Base-by-base conservation (phyloP, 768 basidiomycete genomes). In the Mycena floridula region DNA sequence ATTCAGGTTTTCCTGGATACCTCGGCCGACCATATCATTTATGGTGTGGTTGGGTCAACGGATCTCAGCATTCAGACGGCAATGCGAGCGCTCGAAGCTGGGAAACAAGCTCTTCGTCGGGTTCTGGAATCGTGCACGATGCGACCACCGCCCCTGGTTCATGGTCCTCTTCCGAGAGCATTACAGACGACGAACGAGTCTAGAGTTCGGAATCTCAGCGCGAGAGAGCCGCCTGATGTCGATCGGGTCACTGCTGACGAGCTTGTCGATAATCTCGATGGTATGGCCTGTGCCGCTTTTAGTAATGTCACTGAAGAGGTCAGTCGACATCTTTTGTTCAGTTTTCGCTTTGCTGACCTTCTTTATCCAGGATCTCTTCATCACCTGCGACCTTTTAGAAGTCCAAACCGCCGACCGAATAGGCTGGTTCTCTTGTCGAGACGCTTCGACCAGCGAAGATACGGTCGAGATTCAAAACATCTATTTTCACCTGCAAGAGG, bases 241-340 rank as follows among this genome's bases (percentile, higher is more conserved):
- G 85, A 88, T 57, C 67, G 64, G n/a, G 62, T 81, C 47, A 68
- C 69, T 32, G 72, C 82, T 0, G 82, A 83, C 49, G 80, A 82
- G 37, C 73, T 92, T 28, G 86, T 91, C n/a, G 79, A 82, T 38
- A 83, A 78, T 52, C 50, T 92, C 43, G 85, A 92, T 51, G 76
- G 81, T 1, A 86, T 90, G 81, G 84, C 79, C 0, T 66, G 66
- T 46, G 83, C 86, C 25, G 81, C 84, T 1, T 81, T 88, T 57
- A 79, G 77, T 45, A 89, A 86, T 54, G 77, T 91, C 26, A 80
- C 77, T 20, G 81, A 86, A 57, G 88, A 90, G 70, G 87, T 87
- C 56, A 24, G 15, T 38, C 20, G 28, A 11, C 15, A 37, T 40
- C 43, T 23, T 12, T 35, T 37, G 24, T 13, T 47, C 42, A 40